Percentiles rank a stretch among this genome's conserved stretches.
Evolutionary conservation across 345 rosid species (phyloP).

Genomic region (Sisymbrium altissimum): DNA sequence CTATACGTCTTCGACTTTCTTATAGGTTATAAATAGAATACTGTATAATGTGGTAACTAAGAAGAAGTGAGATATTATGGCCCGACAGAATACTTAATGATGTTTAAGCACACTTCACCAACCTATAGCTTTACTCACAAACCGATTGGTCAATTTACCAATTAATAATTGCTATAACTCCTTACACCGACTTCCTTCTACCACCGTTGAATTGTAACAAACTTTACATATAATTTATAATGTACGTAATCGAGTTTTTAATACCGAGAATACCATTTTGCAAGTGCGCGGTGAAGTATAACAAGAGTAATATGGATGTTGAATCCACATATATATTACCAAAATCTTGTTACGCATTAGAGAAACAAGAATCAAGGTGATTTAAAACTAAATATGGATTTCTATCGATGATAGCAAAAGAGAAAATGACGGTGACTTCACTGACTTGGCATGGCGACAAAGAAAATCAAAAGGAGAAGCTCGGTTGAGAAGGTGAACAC

Average conservation of each 20-base stretch:
- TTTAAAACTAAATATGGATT: too few species aligned
- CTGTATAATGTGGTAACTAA: neutral
- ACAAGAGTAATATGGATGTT: neutral
- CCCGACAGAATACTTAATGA: constrained; percentile 35
- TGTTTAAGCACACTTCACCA: constrained; percentile 35
- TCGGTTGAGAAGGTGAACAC: too few species aligned
- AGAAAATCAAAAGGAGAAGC: neutral
- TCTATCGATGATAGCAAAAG: neutral
- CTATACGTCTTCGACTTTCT: constrained; percentile 11
- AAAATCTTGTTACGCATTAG: neutral
- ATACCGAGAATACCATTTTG: neutral
- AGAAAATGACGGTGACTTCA: neutral
- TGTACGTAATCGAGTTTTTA: neutral
- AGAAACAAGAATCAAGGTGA: too few species aligned
- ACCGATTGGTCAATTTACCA: constrained; percentile 21
- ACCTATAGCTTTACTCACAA: constrained; percentile 15
- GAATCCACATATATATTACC: neutral
- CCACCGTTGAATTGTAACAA: neutral
- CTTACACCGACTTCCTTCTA: neutral
- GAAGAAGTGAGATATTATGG: neutral
- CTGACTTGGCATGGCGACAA: neutral
- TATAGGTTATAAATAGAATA: neutral
- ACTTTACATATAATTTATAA: neutral
- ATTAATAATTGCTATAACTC: constrained; percentile 11
- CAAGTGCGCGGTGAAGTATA: neutral